Evolutionary conservation across 345 rosid genomes (phyloP).

Genomic region (Sonneratia caseolaris): DNA sequence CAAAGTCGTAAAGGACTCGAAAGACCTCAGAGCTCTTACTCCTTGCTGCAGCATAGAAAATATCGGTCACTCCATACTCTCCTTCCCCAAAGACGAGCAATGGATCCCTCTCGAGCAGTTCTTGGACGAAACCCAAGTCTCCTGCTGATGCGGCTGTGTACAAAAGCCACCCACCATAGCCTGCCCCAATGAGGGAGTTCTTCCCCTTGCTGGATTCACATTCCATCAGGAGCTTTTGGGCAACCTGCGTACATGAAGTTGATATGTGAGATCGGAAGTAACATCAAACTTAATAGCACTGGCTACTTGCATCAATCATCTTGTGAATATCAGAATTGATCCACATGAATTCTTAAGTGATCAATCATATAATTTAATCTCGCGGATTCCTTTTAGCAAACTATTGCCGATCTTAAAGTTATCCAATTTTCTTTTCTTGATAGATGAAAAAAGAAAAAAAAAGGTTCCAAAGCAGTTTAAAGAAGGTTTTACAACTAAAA

Average conservation of each 20-base stretch:
- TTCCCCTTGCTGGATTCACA: conserved; percentile 49
- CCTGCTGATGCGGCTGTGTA: conserved; percentile 98
- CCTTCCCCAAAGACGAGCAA: conserved; percentile 91
- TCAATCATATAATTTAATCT: too few species aligned
- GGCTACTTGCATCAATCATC: too few species aligned
- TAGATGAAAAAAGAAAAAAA: too few species aligned
- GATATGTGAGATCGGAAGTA: background rate
- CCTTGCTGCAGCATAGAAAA: conserved; percentile 81
- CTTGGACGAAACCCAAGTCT: conserved; percentile 55
- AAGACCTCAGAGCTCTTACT: conserved; percentile 61
- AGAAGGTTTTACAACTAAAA: too few species aligned
- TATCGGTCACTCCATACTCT: conserved; percentile 88
- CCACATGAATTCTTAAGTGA: too few species aligned
- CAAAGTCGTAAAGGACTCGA: conserved; percentile 58
- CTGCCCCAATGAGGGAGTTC: conserved; percentile 62
- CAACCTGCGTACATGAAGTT: conserved; percentile 24
- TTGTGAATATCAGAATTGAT: too few species aligned
- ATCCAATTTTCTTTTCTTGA: too few species aligned
- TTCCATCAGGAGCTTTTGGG: conserved; percentile 55
- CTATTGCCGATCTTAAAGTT: too few species aligned
- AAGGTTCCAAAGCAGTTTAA: too few species aligned
- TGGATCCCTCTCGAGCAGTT: conserved; percentile 64
- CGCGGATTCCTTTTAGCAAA: too few species aligned
- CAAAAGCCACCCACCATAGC: conserved; percentile 92
- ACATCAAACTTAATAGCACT: background rate